phyloP scores from a whole-genome alignment of 352 stramenopile genomes.

The Albugo laibachii region DNA sequence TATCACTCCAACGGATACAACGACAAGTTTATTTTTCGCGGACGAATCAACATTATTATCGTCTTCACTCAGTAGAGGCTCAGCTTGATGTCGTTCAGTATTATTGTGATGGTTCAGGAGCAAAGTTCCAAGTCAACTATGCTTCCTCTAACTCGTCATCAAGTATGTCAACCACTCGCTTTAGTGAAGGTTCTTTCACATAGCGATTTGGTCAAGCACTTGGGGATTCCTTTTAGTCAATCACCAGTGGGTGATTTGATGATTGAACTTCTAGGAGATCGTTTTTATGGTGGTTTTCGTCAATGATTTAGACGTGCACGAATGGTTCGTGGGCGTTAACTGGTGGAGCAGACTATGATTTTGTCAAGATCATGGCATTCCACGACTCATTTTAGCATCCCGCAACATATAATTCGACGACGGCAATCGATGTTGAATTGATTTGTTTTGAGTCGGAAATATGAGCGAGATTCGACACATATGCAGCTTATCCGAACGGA shows the following conservation, averaged over 20 bases:
- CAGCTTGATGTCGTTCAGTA: constrained; percentile 5
- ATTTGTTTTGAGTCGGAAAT: constrained; percentile 7
- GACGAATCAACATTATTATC: constrained; percentile 7
- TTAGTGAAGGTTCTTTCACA: constrained; percentile 3
- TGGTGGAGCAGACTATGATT: constrained; percentile 4
- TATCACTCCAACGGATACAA: neutral
- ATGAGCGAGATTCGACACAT: constrained; percentile 3
- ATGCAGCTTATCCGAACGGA: constrained; percentile 3
- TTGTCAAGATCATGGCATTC: constrained; percentile 4
- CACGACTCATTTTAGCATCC: constrained; percentile 2
- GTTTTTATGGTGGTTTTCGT: constrained; percentile 8
- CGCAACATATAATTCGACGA: neutral
- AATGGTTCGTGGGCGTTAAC: constrained; percentile 1
- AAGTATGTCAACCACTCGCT: neutral
- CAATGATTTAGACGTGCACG: constrained; percentile 3
- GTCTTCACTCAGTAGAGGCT: constrained; percentile 1
- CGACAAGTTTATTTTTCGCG: constrained; percentile 4
- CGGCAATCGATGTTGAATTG: constrained; percentile 5
- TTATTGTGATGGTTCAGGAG: constrained; percentile 3
- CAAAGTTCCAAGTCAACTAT: constrained; percentile 4
- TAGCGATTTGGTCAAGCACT: constrained; percentile 3
- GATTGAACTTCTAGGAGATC: constrained; percentile 3
- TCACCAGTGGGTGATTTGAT: constrained; percentile 4
- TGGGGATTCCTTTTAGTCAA: constrained; percentile 7
- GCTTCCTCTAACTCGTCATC: constrained; percentile 4